phyloP scores from a whole-genome alignment of 2,329 filamentous ascomycete species.

The Rhynchosporium agropyri region DNA sequence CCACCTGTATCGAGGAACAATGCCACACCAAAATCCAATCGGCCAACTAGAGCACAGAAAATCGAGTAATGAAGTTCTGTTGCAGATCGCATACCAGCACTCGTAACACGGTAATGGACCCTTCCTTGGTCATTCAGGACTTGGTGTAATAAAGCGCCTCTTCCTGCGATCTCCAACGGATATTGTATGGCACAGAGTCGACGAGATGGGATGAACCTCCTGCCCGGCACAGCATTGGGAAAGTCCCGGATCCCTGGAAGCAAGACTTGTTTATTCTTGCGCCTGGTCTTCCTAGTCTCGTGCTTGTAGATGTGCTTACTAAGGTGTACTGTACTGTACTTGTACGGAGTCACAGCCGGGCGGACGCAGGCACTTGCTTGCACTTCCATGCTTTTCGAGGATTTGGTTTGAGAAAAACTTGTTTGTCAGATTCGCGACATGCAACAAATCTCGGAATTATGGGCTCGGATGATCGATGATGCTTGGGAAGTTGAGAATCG shows the following conservation, averaged over 20 bases:
- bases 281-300: too few relatives aligned
- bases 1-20: not conserved
- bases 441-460: conserved; percentile 21
- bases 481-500: conserved; percentile 1
- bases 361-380: not conserved
- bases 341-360: not conserved
- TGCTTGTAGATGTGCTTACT: too few relatives aligned
- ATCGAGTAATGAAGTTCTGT: conserved; percentile 21
- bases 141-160: not conserved
- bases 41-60: not conserved
- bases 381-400: conserved; percentile 4
- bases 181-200: too few relatives aligned
- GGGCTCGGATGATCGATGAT: not conserved
- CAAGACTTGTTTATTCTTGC: too few relatives aligned
- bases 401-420: conserved; percentile 19
- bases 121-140: not conserved
- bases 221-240: too few relatives aligned
- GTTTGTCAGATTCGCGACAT: conserved; percentile 23
- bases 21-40: not conserved
- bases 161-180: not conserved
- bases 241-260: too few relatives aligned
- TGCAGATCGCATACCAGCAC: conserved; percentile 27
- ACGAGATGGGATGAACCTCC: too few relatives aligned
- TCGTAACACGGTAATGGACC: not conserved
- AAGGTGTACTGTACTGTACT: not conserved